Percentiles rank a stretch among this genome's conserved stretches.
Evolutionary conservation across 805 yeast genomes (phyloP).

Genomic region (Nematodospora valgi): DNA sequence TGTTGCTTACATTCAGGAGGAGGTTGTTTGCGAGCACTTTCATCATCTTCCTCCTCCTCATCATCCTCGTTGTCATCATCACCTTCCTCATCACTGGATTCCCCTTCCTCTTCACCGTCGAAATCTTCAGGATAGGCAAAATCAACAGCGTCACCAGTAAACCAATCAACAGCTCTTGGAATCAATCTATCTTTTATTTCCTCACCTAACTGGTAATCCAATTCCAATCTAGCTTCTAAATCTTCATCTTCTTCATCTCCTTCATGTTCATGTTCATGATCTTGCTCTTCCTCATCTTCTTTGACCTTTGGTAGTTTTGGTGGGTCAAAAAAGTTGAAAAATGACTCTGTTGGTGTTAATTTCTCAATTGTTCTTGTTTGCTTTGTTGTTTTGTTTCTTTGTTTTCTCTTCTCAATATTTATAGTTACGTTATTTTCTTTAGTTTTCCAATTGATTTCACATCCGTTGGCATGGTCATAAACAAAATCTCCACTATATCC

Average conservation of each 20-base stretch:
- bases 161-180: constrained; percentile 98
- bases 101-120: constrained; percentile 62
- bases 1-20: constrained; percentile 81
- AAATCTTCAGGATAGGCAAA: constrained; percentile 56
- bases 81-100: constrained; percentile 57
- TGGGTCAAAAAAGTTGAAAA: constrained; percentile 94
- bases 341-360: constrained; percentile 89
- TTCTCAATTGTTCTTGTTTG: constrained; percentile 96
- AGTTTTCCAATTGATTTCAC: constrained; percentile 77
- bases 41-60: constrained; percentile 62
- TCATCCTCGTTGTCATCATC: constrained; percentile 61
- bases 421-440: constrained; percentile 83
- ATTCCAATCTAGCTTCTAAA: constrained; percentile 78
- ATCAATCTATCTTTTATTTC: constrained; percentile 92
- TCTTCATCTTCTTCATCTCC: constrained; percentile 56
- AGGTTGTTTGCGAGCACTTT: constrained; percentile 51
- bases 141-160: constrained; percentile 93
- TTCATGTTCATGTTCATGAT: constrained; percentile 45
- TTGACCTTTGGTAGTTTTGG: constrained; percentile 64
- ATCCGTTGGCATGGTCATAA: constrained; percentile 95
- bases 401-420: constrained; percentile 88
- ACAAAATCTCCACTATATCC: constrained; percentile 96
- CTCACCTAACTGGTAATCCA: constrained; percentile 95
- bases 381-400: constrained; percentile 93
- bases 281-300: constrained; percentile 44